Evolutionary conservation across 2,329 filamentous ascomycete genomes (phyloP), one percentile per base, ranked within the genome.

Genomic region (Ophiognomonia clavigignenti-juglandacearum): DNA sequence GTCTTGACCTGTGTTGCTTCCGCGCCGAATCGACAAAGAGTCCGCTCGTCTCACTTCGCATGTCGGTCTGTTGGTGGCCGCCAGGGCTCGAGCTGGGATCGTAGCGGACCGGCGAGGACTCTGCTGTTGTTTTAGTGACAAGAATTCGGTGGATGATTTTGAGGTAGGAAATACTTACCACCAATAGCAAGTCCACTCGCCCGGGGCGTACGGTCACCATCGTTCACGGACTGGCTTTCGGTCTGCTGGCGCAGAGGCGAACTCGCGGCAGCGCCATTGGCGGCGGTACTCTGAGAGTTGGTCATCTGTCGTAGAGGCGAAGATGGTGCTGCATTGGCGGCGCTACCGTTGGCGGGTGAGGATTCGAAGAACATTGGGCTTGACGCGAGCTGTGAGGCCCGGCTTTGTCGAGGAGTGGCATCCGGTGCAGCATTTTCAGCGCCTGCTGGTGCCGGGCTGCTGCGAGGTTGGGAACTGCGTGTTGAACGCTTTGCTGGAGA

Each of bases 41-140:
- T 5, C 83, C 87, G 60, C 90, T 96, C 69, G 85, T 89, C 61
- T 89, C 88, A 64, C 87, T 95, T 57, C 81, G 81, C 52, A 88
- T 73, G 61, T 92, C 83, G 43, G 86, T 85, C 54, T 84, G 82
- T 43, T 54, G 78, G 69, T 80, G 81, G n/a, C 81, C 83, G n/a
- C 81, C 83, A 39, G 89, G 88, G 61, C 88, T 95, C 31, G 92
- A 96, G 66, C 89, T 96, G 29, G 89, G 83, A 47, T 88, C 88
- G 63, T 96, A 97, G 64, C 84, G 82, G 56, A 97, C 88, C 1
- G 92, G 92, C 1, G 92, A 97, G 0, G 92, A 97, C 60, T 91
- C 92, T 96, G 56, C 31, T 59, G 48, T 19, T 11, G 4, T 34
- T 16, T 32, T 16, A 44, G 23, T 35, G 36, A 11, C 36, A 38